A percentile compares a stretch with the other conserved stretches of the same genome.
Evolutionary conservation across 495 filamentous ascomycete genomes (phyloP).

Genomic region (Echria macrotheca): DNA sequence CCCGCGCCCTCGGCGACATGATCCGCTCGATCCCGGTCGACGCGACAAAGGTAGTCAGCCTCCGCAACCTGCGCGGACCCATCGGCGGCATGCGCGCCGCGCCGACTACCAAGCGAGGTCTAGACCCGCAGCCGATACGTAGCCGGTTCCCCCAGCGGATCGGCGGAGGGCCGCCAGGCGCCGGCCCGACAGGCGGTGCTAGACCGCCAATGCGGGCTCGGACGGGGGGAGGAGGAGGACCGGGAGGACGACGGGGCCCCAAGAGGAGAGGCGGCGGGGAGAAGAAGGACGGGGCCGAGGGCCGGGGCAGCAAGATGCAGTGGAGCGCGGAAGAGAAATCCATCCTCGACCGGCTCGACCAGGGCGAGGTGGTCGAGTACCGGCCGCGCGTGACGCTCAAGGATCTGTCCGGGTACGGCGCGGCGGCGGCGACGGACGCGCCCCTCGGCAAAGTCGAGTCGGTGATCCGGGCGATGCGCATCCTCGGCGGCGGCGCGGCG

Average conservation of each 20-base stretch:
- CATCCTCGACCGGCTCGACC: constrained; percentile 19
- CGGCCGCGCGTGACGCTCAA: constrained; percentile 18
- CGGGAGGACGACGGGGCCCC: constrained; percentile 2
- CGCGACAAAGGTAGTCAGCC: constrained; percentile 22
- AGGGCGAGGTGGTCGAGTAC: constrained; percentile 25
- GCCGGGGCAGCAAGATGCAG: constrained; percentile 7
- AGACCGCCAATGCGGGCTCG: background rate
- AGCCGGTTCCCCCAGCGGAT: background rate
- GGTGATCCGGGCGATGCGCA: constrained; percentile 26
- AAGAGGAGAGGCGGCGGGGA: background rate
- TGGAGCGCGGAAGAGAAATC: constrained; percentile 19
- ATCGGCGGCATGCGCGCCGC: background rate
- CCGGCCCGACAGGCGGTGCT: background rate
- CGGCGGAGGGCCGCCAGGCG: background rate
- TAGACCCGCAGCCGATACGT: background rate
- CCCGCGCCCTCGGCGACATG: constrained; percentile 13
- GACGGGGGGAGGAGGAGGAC: background rate
- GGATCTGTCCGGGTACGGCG: constrained; percentile 26
- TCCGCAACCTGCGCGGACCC: constrained; percentile 23
- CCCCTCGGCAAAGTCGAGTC: constrained; percentile 21
- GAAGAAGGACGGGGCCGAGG: background rate
- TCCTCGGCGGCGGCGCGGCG: constrained; percentile 25
- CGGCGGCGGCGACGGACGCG: constrained; percentile 26
- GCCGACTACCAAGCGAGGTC: background rate
- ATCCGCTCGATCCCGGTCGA: background rate